These are phyloP conservation scores for Coniella lustricola DNA, from an alignment of 2,329 filamentous ascomycete species.

Conservation along the genomic window DNA sequence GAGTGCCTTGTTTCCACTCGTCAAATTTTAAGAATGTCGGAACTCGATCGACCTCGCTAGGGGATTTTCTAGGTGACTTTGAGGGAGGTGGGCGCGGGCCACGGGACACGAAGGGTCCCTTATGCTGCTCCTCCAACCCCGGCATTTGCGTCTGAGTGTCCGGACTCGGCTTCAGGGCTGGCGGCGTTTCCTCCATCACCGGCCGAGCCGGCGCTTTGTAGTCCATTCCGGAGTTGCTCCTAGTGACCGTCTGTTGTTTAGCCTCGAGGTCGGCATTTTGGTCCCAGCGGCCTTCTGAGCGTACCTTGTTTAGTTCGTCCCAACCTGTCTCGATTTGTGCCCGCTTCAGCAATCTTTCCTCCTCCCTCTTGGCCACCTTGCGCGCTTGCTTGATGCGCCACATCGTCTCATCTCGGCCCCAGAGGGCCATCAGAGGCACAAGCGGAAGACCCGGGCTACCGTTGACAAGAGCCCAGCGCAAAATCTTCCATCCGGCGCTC, in stretches of 20 bases:
- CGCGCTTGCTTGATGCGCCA: constrained; percentile 17
- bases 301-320: background rate
- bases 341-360: background rate
- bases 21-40: background rate
- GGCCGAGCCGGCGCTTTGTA: background rate
- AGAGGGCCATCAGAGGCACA: constrained; percentile 20
- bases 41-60: background rate
- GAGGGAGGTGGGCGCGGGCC: background rate
- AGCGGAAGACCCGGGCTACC: constrained; percentile 21
- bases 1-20: constrained; percentile 1
- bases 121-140: background rate
- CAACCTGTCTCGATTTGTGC: background rate
- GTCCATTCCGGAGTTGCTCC: background rate
- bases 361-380: background rate
- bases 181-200: background rate
- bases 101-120: constrained; percentile 4
- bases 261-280: background rate
- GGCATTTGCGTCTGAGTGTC: no score
- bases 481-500: constrained; percentile 20
- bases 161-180: background rate
- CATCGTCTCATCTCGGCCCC: constrained; percentile 25
- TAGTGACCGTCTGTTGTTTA: background rate
- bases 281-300: background rate
- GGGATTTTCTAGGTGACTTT: background rate
- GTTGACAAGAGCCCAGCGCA: constrained; percentile 26